phyloP scores from a whole-genome alignment of 2,329 filamentous ascomycete species.

The Aspergillus quadricinctus region DNA sequence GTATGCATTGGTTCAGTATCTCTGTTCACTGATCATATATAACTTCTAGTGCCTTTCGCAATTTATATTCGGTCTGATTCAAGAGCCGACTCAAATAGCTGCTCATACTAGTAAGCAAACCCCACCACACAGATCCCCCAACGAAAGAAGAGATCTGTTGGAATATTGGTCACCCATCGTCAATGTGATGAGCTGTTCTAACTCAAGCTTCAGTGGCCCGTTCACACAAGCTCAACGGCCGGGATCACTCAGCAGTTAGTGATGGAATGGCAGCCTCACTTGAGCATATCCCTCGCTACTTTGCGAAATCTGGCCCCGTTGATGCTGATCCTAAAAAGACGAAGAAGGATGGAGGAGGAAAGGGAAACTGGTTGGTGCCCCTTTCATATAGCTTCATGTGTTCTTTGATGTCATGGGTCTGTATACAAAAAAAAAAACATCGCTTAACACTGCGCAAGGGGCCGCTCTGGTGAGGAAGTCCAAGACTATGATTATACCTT shows the following conservation, averaged over 20 bases:
- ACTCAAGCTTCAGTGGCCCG: constrained; percentile 71
- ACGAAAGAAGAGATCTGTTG: not conserved
- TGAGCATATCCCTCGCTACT: constrained; percentile 83
- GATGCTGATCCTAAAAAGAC: constrained; percentile 85
- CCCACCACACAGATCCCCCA: not conserved
- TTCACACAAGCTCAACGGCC: constrained; percentile 92
- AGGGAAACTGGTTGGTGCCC: constrained; percentile 79
- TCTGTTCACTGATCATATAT: not conserved
- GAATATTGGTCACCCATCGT: not conserved
- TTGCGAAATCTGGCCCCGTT: constrained; percentile 78
- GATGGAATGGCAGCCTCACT: constrained; percentile 66
- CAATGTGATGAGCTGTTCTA: not conserved
- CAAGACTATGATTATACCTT: constrained; percentile 80
- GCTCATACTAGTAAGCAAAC: not conserved
- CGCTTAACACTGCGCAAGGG: constrained; percentile 55
- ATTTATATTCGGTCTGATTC: not conserved
- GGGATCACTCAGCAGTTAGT: constrained; percentile 75
- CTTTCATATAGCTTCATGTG: not conserved
- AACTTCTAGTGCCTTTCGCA: not conserved
- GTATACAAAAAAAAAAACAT: not conserved
- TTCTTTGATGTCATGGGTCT: constrained; percentile 4
- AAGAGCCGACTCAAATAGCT: not conserved
- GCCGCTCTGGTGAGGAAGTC: constrained; percentile 74
- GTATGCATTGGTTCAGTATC: not conserved
- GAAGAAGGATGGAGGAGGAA: constrained; percentile 93